phyloP scores from a whole-genome alignment of 2,329 filamentous ascomycete genomes.

The Trichoderma afroharzianum region DNA sequence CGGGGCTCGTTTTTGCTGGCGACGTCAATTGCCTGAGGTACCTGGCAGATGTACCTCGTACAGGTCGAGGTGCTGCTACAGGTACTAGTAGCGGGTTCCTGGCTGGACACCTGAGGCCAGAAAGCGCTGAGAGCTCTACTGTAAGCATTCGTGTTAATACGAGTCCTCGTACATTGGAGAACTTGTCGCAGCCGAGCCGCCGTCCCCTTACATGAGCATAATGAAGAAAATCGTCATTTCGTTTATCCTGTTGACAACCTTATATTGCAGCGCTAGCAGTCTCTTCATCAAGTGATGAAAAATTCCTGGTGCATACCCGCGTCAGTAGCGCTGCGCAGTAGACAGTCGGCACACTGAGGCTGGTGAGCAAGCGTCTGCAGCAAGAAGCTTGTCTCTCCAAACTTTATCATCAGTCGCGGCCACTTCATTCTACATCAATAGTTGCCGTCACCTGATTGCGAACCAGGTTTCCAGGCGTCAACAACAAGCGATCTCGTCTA shows the following conservation, averaged over 20 bases:
- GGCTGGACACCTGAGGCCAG: slow-evolving; percentile 1
- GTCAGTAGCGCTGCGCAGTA: background rate
- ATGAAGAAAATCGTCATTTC: background rate
- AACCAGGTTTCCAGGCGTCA: background rate
- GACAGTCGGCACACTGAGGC: background rate
- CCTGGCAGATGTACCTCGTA: background rate
- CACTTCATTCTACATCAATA: background rate
- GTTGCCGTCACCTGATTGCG: background rate
- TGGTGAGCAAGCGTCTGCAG: background rate
- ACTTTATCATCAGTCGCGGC: background rate
- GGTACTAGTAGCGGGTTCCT: background rate
- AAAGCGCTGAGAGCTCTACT: background rate
- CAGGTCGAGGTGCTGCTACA: background rate
- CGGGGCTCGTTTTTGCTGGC: slow-evolving; percentile 12
- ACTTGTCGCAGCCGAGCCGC: background rate
- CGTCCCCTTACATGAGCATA: background rate
- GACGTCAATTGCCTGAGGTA: slow-evolving; percentile 4
- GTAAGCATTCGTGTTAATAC: background rate
- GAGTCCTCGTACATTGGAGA: background rate
- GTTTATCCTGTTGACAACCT: background rate
- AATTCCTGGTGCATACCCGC: background rate
- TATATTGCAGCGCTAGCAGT: background rate
- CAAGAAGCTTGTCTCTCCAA: background rate
- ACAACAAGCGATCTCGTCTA: background rate
- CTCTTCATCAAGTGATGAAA: background rate